These are phyloP conservation scores for Pisolithus albus DNA, from an alignment of 768 basidiomycete species.

Conservation along the genomic window DNA sequence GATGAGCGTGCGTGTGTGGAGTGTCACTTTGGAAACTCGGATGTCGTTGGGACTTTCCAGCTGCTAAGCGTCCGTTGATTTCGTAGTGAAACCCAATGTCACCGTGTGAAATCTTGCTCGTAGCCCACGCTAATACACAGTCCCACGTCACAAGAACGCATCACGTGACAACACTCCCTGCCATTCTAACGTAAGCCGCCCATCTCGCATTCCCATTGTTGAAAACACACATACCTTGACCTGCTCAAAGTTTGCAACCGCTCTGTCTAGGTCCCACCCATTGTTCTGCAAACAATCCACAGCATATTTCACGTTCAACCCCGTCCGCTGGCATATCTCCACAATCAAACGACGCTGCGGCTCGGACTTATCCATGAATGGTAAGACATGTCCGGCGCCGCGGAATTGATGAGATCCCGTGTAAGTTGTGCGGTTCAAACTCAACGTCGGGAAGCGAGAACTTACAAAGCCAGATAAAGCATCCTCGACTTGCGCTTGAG, in stretches of 20 bases:
- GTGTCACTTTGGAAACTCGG: background rate
- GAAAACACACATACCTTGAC: constrained; percentile 64
- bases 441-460: constrained; percentile 16
- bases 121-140: background rate
- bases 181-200: constrained; percentile 19
- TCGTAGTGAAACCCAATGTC: background rate
- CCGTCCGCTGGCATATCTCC: constrained; percentile 65
- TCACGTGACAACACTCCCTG: constrained; percentile 48
- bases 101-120: constrained; percentile 8
- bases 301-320: constrained; percentile 72
- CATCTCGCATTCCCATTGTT: background rate
- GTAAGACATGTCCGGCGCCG: constrained; percentile 3
- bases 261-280: constrained; percentile 75
- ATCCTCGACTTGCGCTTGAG: constrained; percentile 39
- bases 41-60: background rate
- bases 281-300: constrained; percentile 83
- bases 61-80: constrained; percentile 6
- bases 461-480: constrained; percentile 53
- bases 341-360: constrained; percentile 64
- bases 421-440: constrained; percentile 8
- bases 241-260: constrained; percentile 79
- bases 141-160: constrained; percentile 39
- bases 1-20: too few species aligned
- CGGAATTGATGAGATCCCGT: constrained; percentile 6
- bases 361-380: constrained; percentile 49